Conservation (phyloP, 2,329 filamentous ascomycete genomes). For the Aspergillus ruber region DNA sequence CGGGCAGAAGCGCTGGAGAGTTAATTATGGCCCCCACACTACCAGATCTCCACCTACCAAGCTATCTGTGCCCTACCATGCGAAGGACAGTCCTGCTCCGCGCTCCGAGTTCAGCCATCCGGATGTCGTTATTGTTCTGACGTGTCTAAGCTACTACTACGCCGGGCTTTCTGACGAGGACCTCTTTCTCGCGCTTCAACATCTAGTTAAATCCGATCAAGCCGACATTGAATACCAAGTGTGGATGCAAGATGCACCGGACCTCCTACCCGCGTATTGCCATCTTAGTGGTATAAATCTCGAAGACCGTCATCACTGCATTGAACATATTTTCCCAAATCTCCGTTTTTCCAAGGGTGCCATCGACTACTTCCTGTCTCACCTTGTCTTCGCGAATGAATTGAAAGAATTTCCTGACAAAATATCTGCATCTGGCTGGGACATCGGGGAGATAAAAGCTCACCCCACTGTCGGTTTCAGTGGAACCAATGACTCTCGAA, state of each 20-base stretch:
- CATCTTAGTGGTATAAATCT: conserved; percentile 43
- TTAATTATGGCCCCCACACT: conserved; percentile 56
- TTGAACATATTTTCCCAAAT: conserved; percentile 7
- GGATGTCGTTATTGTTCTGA: conserved; percentile 52
- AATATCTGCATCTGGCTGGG: conserved; percentile 53
- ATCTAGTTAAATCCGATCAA: conserved; percentile 49
- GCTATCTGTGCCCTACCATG: conserved; percentile 54
- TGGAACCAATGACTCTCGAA: conserved; percentile 59
- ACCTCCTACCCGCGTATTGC: conserved; percentile 45
- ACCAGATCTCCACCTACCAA: conserved; percentile 44
- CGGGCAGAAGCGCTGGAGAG: conserved; percentile 55
- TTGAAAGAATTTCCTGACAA: conserved; percentile 56
- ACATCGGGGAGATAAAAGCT: conserved; percentile 33
- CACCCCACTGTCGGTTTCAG: conserved; percentile 61
- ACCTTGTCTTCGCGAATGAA: conserved; percentile 53
- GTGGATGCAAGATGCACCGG: conserved; percentile 50
- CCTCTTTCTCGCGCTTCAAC: conserved; percentile 42
- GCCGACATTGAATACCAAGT: conserved; percentile 42
- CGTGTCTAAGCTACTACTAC: conserved; percentile 53
- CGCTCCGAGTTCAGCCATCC: conserved; percentile 59
- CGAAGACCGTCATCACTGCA: conserved; percentile 57
- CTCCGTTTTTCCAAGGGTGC: conserved; percentile 9
- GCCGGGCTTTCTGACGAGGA: conserved; percentile 48
- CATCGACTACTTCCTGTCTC: conserved; percentile 56
- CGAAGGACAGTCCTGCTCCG: conserved; percentile 52